Percentiles rank a stretch among this genome's conserved stretches.
phyloP scores from a whole-genome alignment of 176 grass and related monocot genomes.

The barley (Hordeum vulgare) region DNA sequence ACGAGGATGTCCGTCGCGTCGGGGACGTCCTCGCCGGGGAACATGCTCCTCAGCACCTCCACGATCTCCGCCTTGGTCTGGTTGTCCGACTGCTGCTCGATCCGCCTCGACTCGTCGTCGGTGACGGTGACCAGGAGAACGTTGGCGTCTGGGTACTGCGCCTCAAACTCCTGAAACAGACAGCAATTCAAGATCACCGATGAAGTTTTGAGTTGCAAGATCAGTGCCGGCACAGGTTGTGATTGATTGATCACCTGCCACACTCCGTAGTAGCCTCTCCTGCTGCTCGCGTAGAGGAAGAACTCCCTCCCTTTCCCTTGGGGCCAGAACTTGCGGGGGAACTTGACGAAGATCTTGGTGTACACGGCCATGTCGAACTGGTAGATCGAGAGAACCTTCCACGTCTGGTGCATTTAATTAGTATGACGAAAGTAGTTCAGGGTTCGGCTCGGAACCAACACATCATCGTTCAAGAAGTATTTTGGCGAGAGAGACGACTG shows the following conservation, averaged over 20 bases:
- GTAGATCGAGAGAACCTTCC: conserved; percentile 52
- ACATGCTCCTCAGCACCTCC: conserved; percentile 51
- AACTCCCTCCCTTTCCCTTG: conserved; percentile 53
- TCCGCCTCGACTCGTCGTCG: conserved; percentile 61
- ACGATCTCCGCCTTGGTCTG: conserved; percentile 52
- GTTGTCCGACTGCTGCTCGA: conserved; percentile 55
- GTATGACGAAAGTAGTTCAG: not conserved
- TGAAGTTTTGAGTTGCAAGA: not conserved
- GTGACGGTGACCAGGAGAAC: conserved; percentile 71
- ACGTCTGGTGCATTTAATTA: not conserved
- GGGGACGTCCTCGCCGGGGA: conserved; percentile 36
- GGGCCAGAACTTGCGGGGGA: conserved; percentile 61
- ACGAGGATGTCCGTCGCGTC: conserved; percentile 53
- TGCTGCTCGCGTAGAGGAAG: conserved; percentile 57
- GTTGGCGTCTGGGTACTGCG: conserved; percentile 44
- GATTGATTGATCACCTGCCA: conserved; percentile 56
- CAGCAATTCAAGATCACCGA: not conserved
- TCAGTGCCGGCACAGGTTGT: not conserved
- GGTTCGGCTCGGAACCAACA: not conserved
- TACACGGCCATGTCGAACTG: conserved; percentile 43
- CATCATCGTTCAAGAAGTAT: not conserved
- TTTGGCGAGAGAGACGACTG: not conserved
- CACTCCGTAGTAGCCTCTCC: conserved; percentile 55
- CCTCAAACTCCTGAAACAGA: conserved; percentile 39
- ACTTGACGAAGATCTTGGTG: conserved; percentile 91